phyloP scores from a whole-genome alignment of 148 eudicot species.

The Rheum nobile region DNA sequence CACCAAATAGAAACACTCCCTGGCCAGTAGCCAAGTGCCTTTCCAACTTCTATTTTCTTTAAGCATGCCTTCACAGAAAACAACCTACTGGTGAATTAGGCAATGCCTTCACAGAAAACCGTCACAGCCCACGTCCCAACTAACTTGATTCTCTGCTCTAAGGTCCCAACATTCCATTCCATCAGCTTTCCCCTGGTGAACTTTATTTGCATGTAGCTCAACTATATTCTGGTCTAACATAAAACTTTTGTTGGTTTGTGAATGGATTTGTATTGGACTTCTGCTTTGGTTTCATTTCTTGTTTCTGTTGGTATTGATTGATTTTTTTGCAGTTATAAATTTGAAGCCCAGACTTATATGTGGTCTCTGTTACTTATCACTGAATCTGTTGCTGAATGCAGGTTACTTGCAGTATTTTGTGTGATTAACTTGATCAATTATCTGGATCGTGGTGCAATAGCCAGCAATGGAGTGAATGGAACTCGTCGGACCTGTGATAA shows the following conservation, averaged over 20 bases:
- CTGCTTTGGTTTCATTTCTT: neutral
- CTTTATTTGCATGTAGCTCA: neutral
- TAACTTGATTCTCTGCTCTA: neutral
- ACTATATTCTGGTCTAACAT: neutral
- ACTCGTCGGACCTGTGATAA: conserved; percentile 37
- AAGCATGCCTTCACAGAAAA: neutral
- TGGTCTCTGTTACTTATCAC: neutral
- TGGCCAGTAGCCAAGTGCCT: neutral
- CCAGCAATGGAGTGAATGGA: conserved; percentile 97
- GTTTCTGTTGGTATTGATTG: neutral
- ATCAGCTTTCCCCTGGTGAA: neutral
- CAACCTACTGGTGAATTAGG: neutral
- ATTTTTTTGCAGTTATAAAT: neutral
- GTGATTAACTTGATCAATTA: conserved; percentile 81
- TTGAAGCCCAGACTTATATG: neutral
- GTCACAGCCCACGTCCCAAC: neutral
- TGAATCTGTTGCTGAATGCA: conserved; percentile 25
- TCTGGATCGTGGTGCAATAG: conserved; percentile 91
- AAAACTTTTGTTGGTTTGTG: neutral
- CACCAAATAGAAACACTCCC: neutral
- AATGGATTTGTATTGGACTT: neutral
- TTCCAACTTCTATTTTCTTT: neutral
- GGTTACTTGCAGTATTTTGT: conserved; percentile 72
- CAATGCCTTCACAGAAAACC: neutral
- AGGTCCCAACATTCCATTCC: neutral